Conservation (phyloP, 345 rosid species). For the Hibiscus syriacus region DNA sequence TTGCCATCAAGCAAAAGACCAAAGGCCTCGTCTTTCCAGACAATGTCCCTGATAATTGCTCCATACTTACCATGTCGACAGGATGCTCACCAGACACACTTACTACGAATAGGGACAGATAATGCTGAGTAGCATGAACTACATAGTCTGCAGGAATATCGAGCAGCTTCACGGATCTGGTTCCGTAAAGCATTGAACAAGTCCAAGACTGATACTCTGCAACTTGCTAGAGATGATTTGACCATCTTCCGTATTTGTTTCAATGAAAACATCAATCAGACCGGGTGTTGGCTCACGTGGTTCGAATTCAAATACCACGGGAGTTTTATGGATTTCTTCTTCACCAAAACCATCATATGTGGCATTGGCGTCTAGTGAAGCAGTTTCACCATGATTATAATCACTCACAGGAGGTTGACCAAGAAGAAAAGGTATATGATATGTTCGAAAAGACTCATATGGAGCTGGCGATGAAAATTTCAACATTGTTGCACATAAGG, state of each 20-base stretch:
- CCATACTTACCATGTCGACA: slow-evolving; percentile 49
- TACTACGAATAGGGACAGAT: slow-evolving; percentile 69
- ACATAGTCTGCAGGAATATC: slow-evolving; percentile 56
- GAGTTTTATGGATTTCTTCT: slow-evolving; percentile 49
- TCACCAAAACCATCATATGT: slow-evolving; percentile 36
- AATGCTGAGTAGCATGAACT: slow-evolving; percentile 42
- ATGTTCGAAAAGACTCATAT: slow-evolving; percentile 67
- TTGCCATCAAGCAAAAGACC: slow-evolving; percentile 31
- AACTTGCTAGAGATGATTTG: slow-evolving; percentile 73
- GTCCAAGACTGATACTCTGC: slow-evolving; percentile 44
- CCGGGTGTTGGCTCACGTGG: slow-evolving; percentile 93
- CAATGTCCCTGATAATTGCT: slow-evolving; percentile 49
- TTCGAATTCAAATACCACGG: slow-evolving; percentile 56
- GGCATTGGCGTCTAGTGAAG: slow-evolving; percentile 41
- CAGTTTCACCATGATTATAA: slow-evolving; percentile 20
- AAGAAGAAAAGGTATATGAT: slow-evolving; percentile 76
- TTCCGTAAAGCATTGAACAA: slow-evolving; percentile 74
- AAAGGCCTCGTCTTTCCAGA: slow-evolving; percentile 40
- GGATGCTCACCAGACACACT: slow-evolving; percentile 66
- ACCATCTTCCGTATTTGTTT: slow-evolving; percentile 76
- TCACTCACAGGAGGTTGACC: slow-evolving; percentile 48
- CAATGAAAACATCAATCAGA: slow-evolving; percentile 70
- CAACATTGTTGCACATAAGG: slow-evolving; percentile 76
- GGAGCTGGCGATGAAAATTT: slow-evolving; percentile 84
- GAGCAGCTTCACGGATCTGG: slow-evolving; percentile 80